Evolutionary conservation across 768 basidiomycete species (phyloP), one percentile per base, ranked within the genome.

Genomic region (Paxillus involutus): DNA sequence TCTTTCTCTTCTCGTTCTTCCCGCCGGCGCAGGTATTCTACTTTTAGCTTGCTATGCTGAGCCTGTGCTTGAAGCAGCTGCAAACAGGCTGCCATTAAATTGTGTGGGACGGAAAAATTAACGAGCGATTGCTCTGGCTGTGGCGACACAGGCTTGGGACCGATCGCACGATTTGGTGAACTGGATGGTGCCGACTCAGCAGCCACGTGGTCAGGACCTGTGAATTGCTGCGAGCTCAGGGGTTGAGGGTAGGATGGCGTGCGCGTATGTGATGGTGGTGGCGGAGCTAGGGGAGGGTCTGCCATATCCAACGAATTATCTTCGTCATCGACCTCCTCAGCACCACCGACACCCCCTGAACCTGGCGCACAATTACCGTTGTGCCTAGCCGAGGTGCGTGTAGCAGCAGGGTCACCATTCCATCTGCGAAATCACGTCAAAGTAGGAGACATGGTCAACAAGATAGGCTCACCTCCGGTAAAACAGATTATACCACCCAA

Each of bases 401-500:
- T 80, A 2, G 83, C 78, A 4, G 80, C 80, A 7, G 84, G 85
- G 64, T 87, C 85, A 12, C 82, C 83, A 45, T 85, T 78, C 85
- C 85, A 86, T 72, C 84, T 86, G 49, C 16, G 8, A 56, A 26
- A 24, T 47, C 53, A 59, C 12, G 5, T 42, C n/a, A n/a, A 24
- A 13, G 40, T 30, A 47, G 21, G 26, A 32, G 2, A n/a, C 32
- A 3, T 2, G 9, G 44, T 30, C 11, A 47, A 42, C 24, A 43
- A 32, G 39, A 17, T 24, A 49, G 35, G 53, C 73, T 19, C 57
- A 86, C 85, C 89, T 78, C 60, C 77, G 76, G 68, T 83, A 84
- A 68, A 91, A 91, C 21, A 89, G 73, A 11, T 77, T 77, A 63
- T 89, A 91, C 89, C 89, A 91, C 14, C 88, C 88, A 33, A 79